Percentiles rank a stretch among this genome's conserved stretches.
These are phyloP conservation scores for Alternaria triticina DNA, from an alignment of 2,329 filamentous ascomycete genomes.

Conservation along the genomic window DNA sequence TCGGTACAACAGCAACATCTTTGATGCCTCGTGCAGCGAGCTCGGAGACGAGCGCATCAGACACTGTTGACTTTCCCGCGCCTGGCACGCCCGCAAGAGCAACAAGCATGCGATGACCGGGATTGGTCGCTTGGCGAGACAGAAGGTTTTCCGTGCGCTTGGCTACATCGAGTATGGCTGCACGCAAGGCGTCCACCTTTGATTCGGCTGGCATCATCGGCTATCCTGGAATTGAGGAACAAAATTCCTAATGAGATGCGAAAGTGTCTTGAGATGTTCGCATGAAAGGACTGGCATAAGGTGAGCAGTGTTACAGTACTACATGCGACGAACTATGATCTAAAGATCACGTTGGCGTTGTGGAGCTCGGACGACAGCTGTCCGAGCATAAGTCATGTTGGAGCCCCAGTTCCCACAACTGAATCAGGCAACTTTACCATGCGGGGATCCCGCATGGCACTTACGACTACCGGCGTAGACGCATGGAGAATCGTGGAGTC, in stretches of 20 bases:
- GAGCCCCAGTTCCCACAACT: constrained; percentile 2
- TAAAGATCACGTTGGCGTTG: not conserved
- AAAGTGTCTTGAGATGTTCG: not conserved
- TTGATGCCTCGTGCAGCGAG: constrained; percentile 22
- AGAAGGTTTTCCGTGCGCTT: constrained; percentile 27
- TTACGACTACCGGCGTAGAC: constrained; percentile 2
- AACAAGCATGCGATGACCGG: constrained; percentile 30
- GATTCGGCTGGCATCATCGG: constrained; percentile 16
- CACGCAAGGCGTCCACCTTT: constrained; percentile 11
- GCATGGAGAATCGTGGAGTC: constrained; percentile 14
- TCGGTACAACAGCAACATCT: constrained; percentile 32
- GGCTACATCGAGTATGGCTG: constrained; percentile 25
- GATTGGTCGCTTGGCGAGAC: constrained; percentile 21
- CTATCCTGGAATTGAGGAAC: not conserved
- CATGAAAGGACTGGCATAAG: not conserved
- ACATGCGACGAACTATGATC: not conserved
- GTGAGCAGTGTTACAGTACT: not conserved
- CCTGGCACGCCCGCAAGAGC: constrained; percentile 37
- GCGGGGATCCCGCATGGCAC: constrained; percentile 4
- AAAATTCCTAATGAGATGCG: not conserved
- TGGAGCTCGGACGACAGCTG: constrained; percentile 28
- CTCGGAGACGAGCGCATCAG: constrained; percentile 26
- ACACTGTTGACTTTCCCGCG: constrained; percentile 37
- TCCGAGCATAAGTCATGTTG: constrained; percentile 21
- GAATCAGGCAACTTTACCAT: constrained; percentile 11